Conservation (phyloP, 768 basidiomycete genomes). For the Psilocybe subaeruginosa region DNA sequence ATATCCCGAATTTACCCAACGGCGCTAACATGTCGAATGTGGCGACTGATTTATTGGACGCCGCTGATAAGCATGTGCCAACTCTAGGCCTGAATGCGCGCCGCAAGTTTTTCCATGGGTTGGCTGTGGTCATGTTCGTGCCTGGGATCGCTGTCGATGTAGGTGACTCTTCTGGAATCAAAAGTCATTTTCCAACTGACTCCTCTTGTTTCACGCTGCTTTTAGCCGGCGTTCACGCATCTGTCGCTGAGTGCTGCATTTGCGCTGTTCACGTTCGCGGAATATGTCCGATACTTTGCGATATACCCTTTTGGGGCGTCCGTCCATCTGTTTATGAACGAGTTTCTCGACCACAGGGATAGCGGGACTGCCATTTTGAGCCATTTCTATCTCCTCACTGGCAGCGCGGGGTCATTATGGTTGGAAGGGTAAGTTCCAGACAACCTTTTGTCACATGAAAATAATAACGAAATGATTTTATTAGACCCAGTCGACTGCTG, state of each 20-base stretch:
- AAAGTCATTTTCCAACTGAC: too few relatives aligned
- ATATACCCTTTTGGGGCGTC: constrained; percentile 94
- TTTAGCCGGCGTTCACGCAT: constrained; percentile 94
- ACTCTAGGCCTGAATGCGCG: constrained; percentile 89
- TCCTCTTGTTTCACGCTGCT: not conserved
- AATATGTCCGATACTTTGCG: constrained; percentile 98
- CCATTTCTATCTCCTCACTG: constrained; percentile 96
- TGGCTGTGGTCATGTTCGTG: constrained; percentile 95
- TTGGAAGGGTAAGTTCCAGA: constrained; percentile 77
- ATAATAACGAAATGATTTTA: not conserved
- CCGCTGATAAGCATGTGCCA: constrained; percentile 89
- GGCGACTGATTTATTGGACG: constrained; percentile 72
- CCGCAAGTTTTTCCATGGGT: constrained; percentile 95
- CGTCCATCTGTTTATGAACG: constrained; percentile 95
- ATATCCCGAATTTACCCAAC: constrained; percentile 56
- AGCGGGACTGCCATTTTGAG: constrained; percentile 94
- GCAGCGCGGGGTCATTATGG: constrained; percentile 94
- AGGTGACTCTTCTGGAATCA: constrained; percentile 33
- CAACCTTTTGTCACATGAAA: not conserved
- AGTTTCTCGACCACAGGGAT: constrained; percentile 95
- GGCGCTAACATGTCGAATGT: constrained; percentile 44
- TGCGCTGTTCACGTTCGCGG: constrained; percentile 92
- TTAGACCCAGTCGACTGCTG: constrained; percentile 45
- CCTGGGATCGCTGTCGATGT: constrained; percentile 94
- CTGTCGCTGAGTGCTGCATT: constrained; percentile 95